phyloP scores from a whole-genome alignment of 257 asterid species.

The Gentiana macrophylla region DNA sequence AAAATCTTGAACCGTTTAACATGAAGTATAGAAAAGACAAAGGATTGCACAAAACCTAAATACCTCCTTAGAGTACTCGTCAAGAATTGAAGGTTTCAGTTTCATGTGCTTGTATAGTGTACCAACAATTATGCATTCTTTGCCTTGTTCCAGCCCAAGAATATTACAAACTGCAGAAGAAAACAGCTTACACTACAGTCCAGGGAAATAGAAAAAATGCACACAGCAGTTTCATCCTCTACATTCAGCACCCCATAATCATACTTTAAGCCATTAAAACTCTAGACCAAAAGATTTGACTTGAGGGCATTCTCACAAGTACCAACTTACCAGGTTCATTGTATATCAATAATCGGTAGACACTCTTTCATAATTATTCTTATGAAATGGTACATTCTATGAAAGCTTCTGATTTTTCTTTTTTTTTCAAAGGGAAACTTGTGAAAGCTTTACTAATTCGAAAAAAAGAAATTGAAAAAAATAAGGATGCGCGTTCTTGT shows the following conservation, averaged over 20 bases:
- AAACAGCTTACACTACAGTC: too few species aligned
- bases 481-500: too few species aligned
- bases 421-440: background rate
- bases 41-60: constrained; percentile 7
- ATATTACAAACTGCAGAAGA: constrained; percentile 72
- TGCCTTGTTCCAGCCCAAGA: constrained; percentile 74
- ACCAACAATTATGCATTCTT: constrained; percentile 80
- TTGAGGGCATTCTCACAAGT: background rate
- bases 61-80: constrained; percentile 97
- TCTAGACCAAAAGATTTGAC: background rate
- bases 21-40: background rate
- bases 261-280: background rate
- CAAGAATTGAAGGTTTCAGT: constrained; percentile 84
- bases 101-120: constrained; percentile 91
- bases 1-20: background rate
- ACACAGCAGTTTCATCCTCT: too few species aligned
- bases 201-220: background rate
- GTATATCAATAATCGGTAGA: too few species aligned
- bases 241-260: background rate
- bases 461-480: too few species aligned
- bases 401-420: too few species aligned
- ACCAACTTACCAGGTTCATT: too few species aligned
- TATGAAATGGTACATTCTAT: too few species aligned
- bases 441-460: too few species aligned
- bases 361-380: too few species aligned